Conservation (phyloP, 192 early-diverging fungal species). For the Martensiomyces pterosporus region DNA sequence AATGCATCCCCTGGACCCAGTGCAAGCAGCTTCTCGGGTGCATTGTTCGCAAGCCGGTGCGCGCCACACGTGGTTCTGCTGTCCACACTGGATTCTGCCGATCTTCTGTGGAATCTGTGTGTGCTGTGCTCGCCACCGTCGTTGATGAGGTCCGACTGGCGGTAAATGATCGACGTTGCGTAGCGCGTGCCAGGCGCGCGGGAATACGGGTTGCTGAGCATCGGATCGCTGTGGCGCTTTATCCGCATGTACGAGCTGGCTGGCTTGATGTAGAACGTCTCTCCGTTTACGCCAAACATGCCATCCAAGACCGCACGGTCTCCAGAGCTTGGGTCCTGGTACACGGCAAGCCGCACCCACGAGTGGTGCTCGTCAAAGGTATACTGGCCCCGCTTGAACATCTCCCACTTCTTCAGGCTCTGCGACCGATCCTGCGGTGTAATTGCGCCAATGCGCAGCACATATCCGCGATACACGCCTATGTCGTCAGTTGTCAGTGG, state of each 20-base stretch:
- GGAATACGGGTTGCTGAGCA: conserved; percentile 24
- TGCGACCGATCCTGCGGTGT: conserved; percentile 14
- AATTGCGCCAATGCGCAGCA: conserved; percentile 26
- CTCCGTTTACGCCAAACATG: conserved; percentile 50
- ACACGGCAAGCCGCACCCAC: conserved; percentile 55
- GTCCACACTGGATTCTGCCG: not conserved
- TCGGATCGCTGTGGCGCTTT: conserved; percentile 53
- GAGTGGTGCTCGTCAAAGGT: conserved; percentile 43
- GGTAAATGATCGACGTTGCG: conserved; percentile 56
- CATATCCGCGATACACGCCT: conserved; percentile 57
- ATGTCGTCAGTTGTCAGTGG: conserved; percentile 33
- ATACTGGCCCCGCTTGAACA: conserved; percentile 17
- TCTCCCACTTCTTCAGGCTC: conserved; percentile 33
- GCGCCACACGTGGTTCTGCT: conserved; percentile 10
- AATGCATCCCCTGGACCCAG: conserved; percentile 12
- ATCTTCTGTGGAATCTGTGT: conserved; percentile 5
- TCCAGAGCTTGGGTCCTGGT: not conserved
- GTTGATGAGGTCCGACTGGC: conserved; percentile 55
- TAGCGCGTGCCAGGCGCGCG: conserved; percentile 15
- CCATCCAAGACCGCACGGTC: conserved; percentile 56
- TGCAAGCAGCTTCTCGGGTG: conserved; percentile 4
- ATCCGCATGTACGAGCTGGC: conserved; percentile 52
- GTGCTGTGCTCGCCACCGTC: conserved; percentile 1
- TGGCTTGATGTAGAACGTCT: conserved; percentile 59
- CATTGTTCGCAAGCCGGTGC: conserved; percentile 19